Base-by-base conservation (phyloP, 2,329 filamentous ascomycete species). In the Dryadomyces quercus-mongolicae region DNA sequence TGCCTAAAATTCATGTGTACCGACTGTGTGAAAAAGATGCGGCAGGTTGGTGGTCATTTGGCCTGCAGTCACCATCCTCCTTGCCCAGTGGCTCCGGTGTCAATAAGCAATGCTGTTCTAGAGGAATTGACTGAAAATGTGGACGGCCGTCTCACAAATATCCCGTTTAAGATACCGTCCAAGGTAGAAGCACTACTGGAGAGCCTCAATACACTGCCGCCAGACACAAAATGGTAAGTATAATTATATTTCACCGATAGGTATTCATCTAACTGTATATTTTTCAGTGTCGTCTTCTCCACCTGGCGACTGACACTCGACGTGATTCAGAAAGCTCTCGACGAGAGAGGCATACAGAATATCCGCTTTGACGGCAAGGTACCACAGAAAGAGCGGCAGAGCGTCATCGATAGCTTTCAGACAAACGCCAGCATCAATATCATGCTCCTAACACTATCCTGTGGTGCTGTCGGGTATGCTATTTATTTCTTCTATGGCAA, bases 381-480 rank as follows among this genome's bases (percentile, higher is more conserved):
- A 0, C 65, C 67, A 0, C 69, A 70, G 12, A 68, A 65, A 1
- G 68, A 74, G 0, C 64, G 76, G 3, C 67, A 71, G 6, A 47
- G 56, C 0, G 68, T 72, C 0, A 59, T 78, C 0, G 58, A 72
- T 0, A 61, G 54, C 5, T 77, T 79, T 58, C 64, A 65, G 1
- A 60, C 50, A 0, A 67, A 77, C 10, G 61, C 67, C 0, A 54
- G 40, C 0, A 60, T 74, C 3, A 62, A 64, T 0, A 70, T 78
- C 4, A 67, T 77, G 53, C 65, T 80, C 0, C 60, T 78, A 1
- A 77, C 75, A 0, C 61, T 78, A 1, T 70, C 71, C 0, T 80
- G 76, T 52, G 77, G 74, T 40, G 73, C 74, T n/a, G 71, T 73
- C 21, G 75, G 76, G 73, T 74, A 61, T 62, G 70, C 22, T n/a